These are phyloP conservation scores for Hibiscus syriacus DNA, from an alignment of 345 rosid genomes.

Conservation along the genomic window DNA sequence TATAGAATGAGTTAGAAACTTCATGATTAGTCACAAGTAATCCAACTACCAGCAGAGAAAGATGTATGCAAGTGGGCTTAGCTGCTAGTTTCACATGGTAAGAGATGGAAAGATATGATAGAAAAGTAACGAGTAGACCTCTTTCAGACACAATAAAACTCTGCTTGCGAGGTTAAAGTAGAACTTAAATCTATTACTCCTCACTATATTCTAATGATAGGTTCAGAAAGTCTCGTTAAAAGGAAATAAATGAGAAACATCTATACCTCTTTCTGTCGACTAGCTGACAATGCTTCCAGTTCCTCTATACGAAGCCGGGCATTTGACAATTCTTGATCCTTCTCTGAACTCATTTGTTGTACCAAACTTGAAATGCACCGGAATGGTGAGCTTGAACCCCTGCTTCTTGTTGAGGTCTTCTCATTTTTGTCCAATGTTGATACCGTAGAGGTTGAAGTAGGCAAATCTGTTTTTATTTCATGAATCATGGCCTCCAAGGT, in stretches of 20 bases:
- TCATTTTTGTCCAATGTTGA: conserved; percentile 44
- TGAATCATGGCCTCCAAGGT: conserved; percentile 67
- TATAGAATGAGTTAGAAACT: conserved; percentile 12
- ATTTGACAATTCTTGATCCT: conserved; percentile 65
- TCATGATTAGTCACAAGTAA: not conserved
- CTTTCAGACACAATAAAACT: not conserved
- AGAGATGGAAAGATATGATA: not conserved
- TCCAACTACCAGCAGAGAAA: not conserved
- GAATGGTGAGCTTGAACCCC: conserved; percentile 94
- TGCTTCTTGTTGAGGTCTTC: conserved; percentile 43
- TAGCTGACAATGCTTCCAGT: conserved; percentile 50
- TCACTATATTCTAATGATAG: not conserved
- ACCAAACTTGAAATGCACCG: conserved; percentile 83
- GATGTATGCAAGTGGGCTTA: not conserved
- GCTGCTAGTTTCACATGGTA: not conserved
- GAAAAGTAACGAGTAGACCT: not conserved
- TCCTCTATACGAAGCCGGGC: conserved; percentile 64
- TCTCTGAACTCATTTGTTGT: conserved; percentile 79
- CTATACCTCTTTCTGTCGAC: conserved; percentile 70
- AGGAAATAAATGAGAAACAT: not conserved
- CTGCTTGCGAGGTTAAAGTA: not conserved
- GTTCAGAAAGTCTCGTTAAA: conserved; percentile 7
- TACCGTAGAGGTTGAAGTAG: conserved; percentile 36
- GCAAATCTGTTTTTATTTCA: conserved; percentile 45
- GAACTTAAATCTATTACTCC: not conserved